Base-by-base conservation (phyloP, 108 stramenopile species). In the Skeletonema costatum region DNA sequence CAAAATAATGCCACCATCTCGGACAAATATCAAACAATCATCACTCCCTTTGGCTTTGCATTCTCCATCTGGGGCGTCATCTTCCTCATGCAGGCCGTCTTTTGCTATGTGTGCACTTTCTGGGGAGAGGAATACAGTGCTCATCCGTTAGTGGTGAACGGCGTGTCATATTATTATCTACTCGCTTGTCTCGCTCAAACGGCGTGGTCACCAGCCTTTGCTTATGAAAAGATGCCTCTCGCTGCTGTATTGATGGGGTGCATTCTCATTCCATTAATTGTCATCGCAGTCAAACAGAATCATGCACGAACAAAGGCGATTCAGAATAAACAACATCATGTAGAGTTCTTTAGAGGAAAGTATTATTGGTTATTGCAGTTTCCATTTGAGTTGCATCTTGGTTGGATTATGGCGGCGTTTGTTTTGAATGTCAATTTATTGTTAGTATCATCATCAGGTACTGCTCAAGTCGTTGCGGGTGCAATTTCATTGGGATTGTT, bases 31-130 rank as follows among this genome's bases (percentile, higher is more conserved):
- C 94, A 95, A 78, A 92, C 94, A 1, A 77, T 95, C 44, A 85
- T 95, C 33, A 95, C 94, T 25, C 94, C 94, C 4, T 70, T 73
- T 36, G 88, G 86, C 2, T 82, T 76, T 59, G 88, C 94, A 21
- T 95, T 95, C 74, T 78, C 87, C 11, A 95, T 95, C 73, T 95
- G 94, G 94, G 87, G 85, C 1, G 50, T 92, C 14, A 95, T 95
- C 60, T 95, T 91, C 66, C 70, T 86, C 12, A 60, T 79, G 13
- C 86, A 95, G 75, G 80, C 87, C 25, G 71, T 90, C 4, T 95
- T 87, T 19, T 70, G 74, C 71, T 50, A 60, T 86, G 19, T 71
- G 72, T 14, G 89, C 87, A 64, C 21, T 82, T 19, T 16, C 77
- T 60, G 58, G 21, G 21, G 68, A 70, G 60, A 80, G 63, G n/a